Evolutionary conservation across 164 flowering plant genomes (phyloP).

Genomic region (Macadamia tetraphylla): DNA sequence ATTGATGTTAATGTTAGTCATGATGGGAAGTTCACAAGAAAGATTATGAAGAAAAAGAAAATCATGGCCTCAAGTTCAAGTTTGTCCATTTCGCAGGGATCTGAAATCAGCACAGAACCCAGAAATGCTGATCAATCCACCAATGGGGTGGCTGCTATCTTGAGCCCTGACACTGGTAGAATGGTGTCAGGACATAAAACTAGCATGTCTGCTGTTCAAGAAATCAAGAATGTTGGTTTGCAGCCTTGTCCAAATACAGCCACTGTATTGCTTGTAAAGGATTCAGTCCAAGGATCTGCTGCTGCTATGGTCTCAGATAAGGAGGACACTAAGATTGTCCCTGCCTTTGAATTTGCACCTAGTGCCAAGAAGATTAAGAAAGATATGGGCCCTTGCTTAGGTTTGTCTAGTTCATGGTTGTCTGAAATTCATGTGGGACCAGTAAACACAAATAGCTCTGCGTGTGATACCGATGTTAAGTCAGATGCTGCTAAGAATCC

Average conservation of each 20-base stretch:
- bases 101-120: neutral
- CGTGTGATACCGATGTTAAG: neutral
- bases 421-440: neutral
- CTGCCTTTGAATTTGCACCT: too few species aligned
- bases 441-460: neutral
- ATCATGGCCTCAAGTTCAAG: constrained; percentile 9
- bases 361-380: too few species aligned
- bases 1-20: constrained; percentile 8
- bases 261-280: too few species aligned
- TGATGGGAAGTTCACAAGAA: constrained; percentile 5
- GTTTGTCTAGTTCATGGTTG: neutral
- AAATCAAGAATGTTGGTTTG: too few species aligned
- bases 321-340: too few species aligned
- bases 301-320: too few species aligned
- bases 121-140: too few species aligned
- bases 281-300: too few species aligned
- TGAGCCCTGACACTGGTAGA: neutral
- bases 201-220: too few species aligned
- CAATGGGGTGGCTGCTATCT: neutral
- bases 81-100: constrained; percentile 7
- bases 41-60: constrained; percentile 31
- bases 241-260: too few species aligned
- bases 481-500: neutral
- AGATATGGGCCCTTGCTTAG: neutral
- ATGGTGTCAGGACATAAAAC: too few species aligned